Conservation (phyloP, 306 rosid species). For the Cicer cuneatum region DNA sequence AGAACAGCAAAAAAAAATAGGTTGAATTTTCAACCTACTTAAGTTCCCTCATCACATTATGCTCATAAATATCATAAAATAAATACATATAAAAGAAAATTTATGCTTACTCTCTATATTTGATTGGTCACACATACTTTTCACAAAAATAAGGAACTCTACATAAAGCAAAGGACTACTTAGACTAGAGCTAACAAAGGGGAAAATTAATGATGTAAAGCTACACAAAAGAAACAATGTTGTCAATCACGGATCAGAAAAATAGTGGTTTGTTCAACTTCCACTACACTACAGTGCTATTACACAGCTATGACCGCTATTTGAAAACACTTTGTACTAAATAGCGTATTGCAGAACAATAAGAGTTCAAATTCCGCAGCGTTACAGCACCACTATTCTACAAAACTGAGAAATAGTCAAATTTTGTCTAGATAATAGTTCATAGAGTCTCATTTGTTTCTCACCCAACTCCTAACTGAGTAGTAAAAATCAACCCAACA, state of each 20-base stretch:
- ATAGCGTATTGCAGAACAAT: no score
- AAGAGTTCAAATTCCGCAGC: no score
- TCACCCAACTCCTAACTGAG: slow-evolving; percentile 17
- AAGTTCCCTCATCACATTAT: slow-evolving; percentile 2
- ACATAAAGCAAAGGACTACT: slow-evolving; percentile 21
- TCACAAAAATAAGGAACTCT: slow-evolving; percentile 2
- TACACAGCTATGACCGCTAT: no score
- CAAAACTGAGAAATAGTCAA: background rate
- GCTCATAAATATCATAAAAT: no score
- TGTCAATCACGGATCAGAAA: no score
- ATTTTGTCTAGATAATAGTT: slow-evolving; percentile 10
- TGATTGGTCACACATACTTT: slow-evolving; percentile 23
- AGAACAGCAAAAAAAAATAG: slow-evolving; percentile 33
- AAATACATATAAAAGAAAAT: no score
- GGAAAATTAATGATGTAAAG: no score
- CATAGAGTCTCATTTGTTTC: slow-evolving; percentile 10
- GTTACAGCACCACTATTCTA: background rate
- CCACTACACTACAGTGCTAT: no score
- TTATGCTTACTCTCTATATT: no score
- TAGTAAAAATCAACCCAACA: background rate
- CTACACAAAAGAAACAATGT: no score
- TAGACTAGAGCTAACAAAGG: background rate
- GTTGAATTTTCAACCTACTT: slow-evolving; percentile 42
- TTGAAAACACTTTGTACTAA: no score
- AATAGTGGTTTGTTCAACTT: no score